Evolutionary conservation across 1,139 yeast species (phyloP).

Genomic region (Blastobotrys capitulatus): DNA sequence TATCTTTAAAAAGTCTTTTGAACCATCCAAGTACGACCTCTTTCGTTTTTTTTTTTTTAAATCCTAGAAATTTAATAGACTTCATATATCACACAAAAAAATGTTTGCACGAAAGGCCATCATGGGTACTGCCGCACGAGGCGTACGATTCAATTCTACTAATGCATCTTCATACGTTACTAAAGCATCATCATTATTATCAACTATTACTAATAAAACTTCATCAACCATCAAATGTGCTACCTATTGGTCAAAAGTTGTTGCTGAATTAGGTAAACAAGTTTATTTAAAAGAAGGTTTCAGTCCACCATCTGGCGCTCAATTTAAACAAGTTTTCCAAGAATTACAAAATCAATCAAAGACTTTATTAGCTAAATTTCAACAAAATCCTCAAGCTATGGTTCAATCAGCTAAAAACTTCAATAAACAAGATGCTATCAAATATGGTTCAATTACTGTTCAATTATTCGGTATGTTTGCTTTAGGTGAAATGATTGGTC

Average conservation of each 20-base stretch:
- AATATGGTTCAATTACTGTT: constrained; percentile 69
- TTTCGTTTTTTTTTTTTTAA: too few species aligned
- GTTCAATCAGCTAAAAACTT: constrained; percentile 40
- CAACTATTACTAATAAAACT: constrained; percentile 46
- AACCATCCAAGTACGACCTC: too few species aligned
- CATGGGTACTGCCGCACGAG: constrained; percentile 18
- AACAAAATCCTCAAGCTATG: constrained; percentile 30
- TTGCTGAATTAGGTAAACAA: constrained; percentile 81
- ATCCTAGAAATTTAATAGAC: too few species aligned
- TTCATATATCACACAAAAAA: too few species aligned
- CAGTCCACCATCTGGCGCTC: constrained; percentile 80
- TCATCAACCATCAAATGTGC: constrained; percentile 30
- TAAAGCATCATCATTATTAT: constrained; percentile 37
- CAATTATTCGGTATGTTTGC: constrained; percentile 91
- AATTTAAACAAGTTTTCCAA: constrained; percentile 74
- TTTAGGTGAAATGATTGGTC: constrained; percentile 93
- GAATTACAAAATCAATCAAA: constrained; percentile 43
- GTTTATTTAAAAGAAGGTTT: constrained; percentile 88
- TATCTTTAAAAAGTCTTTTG: too few species aligned
- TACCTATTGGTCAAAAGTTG: constrained; percentile 83
- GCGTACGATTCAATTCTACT: constrained; percentile 40
- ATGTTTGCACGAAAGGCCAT: constrained; percentile 13
- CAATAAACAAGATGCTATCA: constrained; percentile 52
- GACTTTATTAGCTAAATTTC: constrained; percentile 43
- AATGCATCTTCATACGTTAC: constrained; percentile 32